These are phyloP conservation scores for Keithomyces neogunnii DNA, from an alignment of 2,329 filamentous ascomycete species.

Conservation along the genomic window DNA sequence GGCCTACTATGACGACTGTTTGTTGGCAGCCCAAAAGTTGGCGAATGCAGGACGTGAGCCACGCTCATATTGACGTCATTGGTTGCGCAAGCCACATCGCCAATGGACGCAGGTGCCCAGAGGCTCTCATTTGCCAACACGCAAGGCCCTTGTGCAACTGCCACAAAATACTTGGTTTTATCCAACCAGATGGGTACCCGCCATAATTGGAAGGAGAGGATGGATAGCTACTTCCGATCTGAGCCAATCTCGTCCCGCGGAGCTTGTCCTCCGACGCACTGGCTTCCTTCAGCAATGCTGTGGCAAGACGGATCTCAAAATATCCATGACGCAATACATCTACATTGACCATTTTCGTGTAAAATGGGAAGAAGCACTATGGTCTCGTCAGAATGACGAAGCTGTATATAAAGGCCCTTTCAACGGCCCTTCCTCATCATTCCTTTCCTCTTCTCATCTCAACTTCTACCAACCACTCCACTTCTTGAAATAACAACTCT, in stretches of 20 bases:
- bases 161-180: too few species aligned
- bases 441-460: constrained; percentile 2
- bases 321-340: not conserved
- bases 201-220: too few species aligned
- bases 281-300: too few species aligned
- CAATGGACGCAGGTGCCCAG: too few species aligned
- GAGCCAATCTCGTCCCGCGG: not conserved
- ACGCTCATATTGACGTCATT: not conserved
- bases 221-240: not conserved
- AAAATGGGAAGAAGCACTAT: not conserved
- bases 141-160: too few species aligned
- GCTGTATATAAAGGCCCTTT: constrained; percentile 8
- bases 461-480: constrained; percentile 3
- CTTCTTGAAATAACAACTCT: not conserved
- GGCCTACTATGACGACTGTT: too few species aligned
- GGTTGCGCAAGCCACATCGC: not conserved
- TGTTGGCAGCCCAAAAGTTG: not conserved
- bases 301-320: not conserved
- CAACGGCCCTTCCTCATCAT: not conserved
- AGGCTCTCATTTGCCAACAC: too few species aligned
- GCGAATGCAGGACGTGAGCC: not conserved
- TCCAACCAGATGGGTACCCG: too few species aligned
- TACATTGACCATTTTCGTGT: not conserved
- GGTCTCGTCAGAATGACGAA: not conserved
- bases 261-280: too few species aligned